These are phyloP conservation scores for Leccinum broughii DNA, from an alignment of 768 basidiomycete species.

Conservation along the genomic window DNA sequence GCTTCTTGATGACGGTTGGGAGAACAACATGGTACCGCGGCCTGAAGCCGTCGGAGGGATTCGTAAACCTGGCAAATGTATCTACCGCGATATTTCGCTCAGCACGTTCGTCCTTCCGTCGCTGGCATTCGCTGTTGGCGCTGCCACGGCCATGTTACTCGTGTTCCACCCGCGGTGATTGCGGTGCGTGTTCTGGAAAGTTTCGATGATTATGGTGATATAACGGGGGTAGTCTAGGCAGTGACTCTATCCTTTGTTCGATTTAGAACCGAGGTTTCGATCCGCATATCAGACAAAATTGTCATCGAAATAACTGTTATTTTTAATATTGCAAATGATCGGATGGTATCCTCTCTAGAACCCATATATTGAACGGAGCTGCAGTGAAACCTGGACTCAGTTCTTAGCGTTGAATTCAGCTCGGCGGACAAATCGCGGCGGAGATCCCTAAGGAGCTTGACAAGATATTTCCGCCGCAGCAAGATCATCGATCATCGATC, in stretches of 20 bases:
- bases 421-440: neutral
- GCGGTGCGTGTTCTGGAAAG: slow-evolving; percentile 5
- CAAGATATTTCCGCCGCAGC: neutral
- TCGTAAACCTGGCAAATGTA: slow-evolving; percentile 11
- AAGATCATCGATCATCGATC: neutral
- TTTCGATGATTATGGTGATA: neutral
- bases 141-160: slow-evolving; percentile 36
- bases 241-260: neutral
- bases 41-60: slow-evolving; percentile 43
- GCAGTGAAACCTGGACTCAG: neutral
- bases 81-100: slow-evolving; percentile 7
- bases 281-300: neutral
- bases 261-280: neutral
- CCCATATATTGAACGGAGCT: neutral
- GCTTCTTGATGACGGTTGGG: slow-evolving; percentile 87
- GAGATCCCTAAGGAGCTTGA: neutral
- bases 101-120: slow-evolving; percentile 29
- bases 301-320: neutral
- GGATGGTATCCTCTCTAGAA: neutral
- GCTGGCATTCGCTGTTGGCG: slow-evolving; percentile 46
- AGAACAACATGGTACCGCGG: slow-evolving; percentile 52
- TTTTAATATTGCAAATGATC: neutral
- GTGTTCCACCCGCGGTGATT: slow-evolving; percentile 34
- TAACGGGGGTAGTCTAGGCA: slow-evolving; percentile 6
- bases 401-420: neutral